Evolutionary conservation across 2,329 filamentous ascomycete species (phyloP).

Genomic region (Colletotrichum nymphaeae): DNA sequence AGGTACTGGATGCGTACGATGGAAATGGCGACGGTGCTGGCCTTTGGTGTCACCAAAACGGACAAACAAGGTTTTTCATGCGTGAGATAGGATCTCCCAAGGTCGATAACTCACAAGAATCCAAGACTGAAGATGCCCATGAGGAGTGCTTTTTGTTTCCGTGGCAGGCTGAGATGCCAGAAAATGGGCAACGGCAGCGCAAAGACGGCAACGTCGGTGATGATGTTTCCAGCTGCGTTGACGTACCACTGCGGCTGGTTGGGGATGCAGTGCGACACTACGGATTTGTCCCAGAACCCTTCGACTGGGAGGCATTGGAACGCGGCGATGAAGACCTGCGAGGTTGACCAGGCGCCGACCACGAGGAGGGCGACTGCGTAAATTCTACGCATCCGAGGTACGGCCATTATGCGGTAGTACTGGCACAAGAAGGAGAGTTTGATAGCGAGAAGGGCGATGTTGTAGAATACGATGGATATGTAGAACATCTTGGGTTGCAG

Average conservation of each 20-base stretch:
- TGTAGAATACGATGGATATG: conserved; percentile 46
- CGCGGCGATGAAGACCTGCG: conserved; percentile 41
- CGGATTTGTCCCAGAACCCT: conserved; percentile 42
- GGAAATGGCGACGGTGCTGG: conserved; percentile 40
- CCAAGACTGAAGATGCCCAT: conserved; percentile 43
- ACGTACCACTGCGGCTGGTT: conserved; percentile 39
- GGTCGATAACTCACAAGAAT: conserved; percentile 40
- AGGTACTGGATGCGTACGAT: conserved; percentile 39
- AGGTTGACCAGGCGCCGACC: conserved; percentile 42
- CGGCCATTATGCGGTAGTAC: conserved; percentile 47
- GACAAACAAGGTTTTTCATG: too few species aligned
- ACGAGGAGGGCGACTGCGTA: conserved; percentile 42
- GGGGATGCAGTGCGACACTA: conserved; percentile 38
- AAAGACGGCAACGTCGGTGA: conserved; percentile 42
- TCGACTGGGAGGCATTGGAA: conserved; percentile 42
- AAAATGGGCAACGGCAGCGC: conserved; percentile 42
- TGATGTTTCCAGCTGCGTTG: conserved; percentile 42
- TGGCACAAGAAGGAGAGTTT: conserved; percentile 51
- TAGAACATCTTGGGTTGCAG: conserved; percentile 40
- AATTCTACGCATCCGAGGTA: conserved; percentile 41
- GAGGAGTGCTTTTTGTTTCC: conserved; percentile 40
- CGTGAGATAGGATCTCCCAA: neutral
- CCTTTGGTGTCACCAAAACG: neutral
- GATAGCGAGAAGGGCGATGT: conserved; percentile 41
- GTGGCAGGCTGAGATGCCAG: conserved; percentile 38